Evolutionary conservation across 768 basidiomycete species (phyloP), one percentile per base, ranked within the genome.

Genomic region (Phylloporus rhodoxanthus): DNA sequence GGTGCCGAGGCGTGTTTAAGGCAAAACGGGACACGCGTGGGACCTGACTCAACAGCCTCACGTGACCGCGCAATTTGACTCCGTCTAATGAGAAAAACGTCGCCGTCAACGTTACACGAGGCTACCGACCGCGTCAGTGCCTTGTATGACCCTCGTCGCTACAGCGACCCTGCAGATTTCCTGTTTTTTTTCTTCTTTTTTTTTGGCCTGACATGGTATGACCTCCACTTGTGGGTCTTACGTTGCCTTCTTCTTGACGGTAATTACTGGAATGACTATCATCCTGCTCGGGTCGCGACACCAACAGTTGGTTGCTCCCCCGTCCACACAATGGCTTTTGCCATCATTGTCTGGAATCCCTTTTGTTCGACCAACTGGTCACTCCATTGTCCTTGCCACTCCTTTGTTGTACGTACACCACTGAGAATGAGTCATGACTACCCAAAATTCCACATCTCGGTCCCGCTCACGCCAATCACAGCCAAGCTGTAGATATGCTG

Each of bases 21-120:
- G 60, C 54, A 47, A 57, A 53, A 48, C 28, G 17, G 39, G 36
- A 26, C 34, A 48, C 56, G 56, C 67, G 66, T 67, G 66, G 59
- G 68, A 67, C 57, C 23, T 43, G 37, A 48, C 62, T 67, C 67
- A 67, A 67, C 66, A 69, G 60, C 0, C 42, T 59, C 66, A 67
- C 64, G 66, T 67, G 66, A 69, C 26, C 66, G 63, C 13, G 51
- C 40, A 21, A 52, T 50, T 52, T 66, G 57, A 43, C 42, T 59
- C 64, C 61, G 58, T 61, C 52, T 33, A 29, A 11, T 29, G 23
- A 23, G 23, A 23, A 23, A 23, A 34, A 28, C 8, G 45, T 46
- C 59, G 19, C 64, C 60, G 57, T 65, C 64, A 49, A 54, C 62
- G 62, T 57, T 64, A 65, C 65, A 66, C 67, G 65, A 66, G 65